Conservation (phyloP, 257 asterid genomes). For the Salvia hispanica region DNA sequence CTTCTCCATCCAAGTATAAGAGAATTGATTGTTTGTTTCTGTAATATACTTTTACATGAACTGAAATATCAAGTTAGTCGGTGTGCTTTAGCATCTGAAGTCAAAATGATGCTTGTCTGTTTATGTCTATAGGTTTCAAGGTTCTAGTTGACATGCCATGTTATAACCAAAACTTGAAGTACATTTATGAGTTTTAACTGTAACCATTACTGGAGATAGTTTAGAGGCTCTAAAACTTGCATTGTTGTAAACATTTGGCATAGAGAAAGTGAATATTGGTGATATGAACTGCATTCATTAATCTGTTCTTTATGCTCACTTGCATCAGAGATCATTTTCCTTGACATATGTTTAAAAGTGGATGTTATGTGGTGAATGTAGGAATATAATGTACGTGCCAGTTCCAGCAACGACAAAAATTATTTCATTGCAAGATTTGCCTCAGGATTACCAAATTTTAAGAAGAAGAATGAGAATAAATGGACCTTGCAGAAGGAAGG, state of each 20-base stretch:
- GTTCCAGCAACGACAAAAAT: slow-evolving; percentile 71
- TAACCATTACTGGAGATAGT: slow-evolving; percentile 18
- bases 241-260: background rate
- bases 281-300: background rate
- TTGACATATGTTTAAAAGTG: background rate
- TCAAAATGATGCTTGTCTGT: background rate
- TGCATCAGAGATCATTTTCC: slow-evolving; percentile 9
- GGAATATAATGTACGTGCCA: slow-evolving; percentile 84
- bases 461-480: slow-evolving; percentile 79
- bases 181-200: background rate
- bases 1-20: background rate
- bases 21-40: background rate
- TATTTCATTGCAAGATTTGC: slow-evolving; percentile 90
- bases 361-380: slow-evolving; percentile 33
- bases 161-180: background rate
- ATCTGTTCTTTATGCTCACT: slow-evolving; percentile 3
- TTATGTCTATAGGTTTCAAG: slow-evolving; percentile 11
- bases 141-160: background rate
- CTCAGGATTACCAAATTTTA: slow-evolving; percentile 80
- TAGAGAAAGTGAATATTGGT: slow-evolving; percentile 11
- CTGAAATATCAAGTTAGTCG: slow-evolving; percentile 15
- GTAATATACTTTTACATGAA: slow-evolving; percentile 6
- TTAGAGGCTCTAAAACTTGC: background rate
- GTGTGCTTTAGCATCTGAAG: slow-evolving; percentile 22
- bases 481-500: slow-evolving; percentile 96